Percentiles rank a stretch among this genome's conserved stretches.
Evolutionary conservation across 805 yeast species (phyloP).

Genomic region (Lachancea dasiensis): DNA sequence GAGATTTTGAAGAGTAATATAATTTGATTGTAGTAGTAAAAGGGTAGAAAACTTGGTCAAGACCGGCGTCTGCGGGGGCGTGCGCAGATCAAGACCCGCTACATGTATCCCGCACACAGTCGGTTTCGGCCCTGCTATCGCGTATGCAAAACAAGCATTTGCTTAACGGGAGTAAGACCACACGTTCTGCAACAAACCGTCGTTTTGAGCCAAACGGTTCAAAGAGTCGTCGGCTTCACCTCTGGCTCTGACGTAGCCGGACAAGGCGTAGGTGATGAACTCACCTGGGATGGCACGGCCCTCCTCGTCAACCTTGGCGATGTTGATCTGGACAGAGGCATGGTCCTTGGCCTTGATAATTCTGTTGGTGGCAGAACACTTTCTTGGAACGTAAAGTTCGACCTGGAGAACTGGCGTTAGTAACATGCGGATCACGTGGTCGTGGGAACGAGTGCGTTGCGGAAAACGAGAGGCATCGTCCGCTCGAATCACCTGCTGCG

Average conservation of each 20-base stretch:
- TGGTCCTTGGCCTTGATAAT: constrained; percentile 99
- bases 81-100: too few relatives aligned
- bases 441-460: too few relatives aligned
- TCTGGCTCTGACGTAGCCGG: constrained; percentile 96
- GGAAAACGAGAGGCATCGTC: too few relatives aligned
- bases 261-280: constrained; percentile 91
- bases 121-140: too few relatives aligned
- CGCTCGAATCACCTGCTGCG: too few relatives aligned
- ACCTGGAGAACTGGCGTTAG: constrained; percentile 52
- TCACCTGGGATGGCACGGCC: constrained; percentile 92
- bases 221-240: constrained; percentile 99
- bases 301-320: constrained; percentile 95
- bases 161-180: constrained; percentile 88
- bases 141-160: too few relatives aligned
- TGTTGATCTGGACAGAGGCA: constrained; percentile 98
- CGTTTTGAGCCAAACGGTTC: constrained; percentile 98
- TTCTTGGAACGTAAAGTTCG: constrained; percentile 99
- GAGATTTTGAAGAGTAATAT: constrained; percentile 1
- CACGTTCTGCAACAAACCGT: constrained; percentile 95
- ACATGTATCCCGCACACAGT: too few relatives aligned
- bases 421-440: constrained; percentile 8
- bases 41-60: too few relatives aligned
- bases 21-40: too few relatives aligned
- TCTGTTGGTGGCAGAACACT: constrained; percentile 99
- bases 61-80: too few relatives aligned